These are phyloP conservation scores for Rhododendron ferrugineum DNA, from an alignment of 148 eudicot genomes.

Conservation along the genomic window DNA sequence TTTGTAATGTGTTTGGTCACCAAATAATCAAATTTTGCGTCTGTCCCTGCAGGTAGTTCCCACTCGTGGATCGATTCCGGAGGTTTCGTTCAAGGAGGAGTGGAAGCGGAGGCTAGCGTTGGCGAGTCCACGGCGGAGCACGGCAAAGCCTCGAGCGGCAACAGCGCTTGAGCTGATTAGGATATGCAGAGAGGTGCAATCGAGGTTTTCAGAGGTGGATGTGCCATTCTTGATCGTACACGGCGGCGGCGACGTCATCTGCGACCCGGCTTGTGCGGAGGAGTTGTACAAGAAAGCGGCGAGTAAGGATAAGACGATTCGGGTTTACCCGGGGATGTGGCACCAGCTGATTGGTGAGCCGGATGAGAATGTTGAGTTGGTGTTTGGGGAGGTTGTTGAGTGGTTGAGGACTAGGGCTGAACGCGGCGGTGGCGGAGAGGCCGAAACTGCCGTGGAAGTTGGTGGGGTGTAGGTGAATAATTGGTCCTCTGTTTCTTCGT, in stretches of 20 bases:
- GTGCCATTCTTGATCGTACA: slow-evolving; percentile 69
- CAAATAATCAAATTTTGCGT: neutral
- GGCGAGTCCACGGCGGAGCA: slow-evolving; percentile 62
- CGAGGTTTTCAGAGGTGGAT: slow-evolving; percentile 52
- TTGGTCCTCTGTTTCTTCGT: neutral
- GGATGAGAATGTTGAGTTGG: slow-evolving; percentile 63
- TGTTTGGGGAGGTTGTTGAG: slow-evolving; percentile 73
- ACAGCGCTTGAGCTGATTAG: slow-evolving; percentile 81
- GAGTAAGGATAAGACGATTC: slow-evolving; percentile 76
- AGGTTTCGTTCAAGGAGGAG: slow-evolving; percentile 78
- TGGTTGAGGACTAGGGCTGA: slow-evolving; percentile 71
- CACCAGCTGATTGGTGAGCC: slow-evolving; percentile 89
- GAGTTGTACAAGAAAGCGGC: slow-evolving; percentile 58
- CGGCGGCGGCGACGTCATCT: slow-evolving; percentile 70
- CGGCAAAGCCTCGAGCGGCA: slow-evolving; percentile 74
- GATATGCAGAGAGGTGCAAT: slow-evolving; percentile 70
- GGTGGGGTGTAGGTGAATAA: neutral
- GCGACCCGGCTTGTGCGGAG: slow-evolving; percentile 83
- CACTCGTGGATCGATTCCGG: slow-evolving; percentile 83
- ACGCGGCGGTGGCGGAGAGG: slow-evolving; percentile 16
- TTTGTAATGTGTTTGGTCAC: neutral
- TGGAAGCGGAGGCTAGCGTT: slow-evolving; percentile 87
- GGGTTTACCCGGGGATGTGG: slow-evolving; percentile 84
- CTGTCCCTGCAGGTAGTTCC: slow-evolving; percentile 45
- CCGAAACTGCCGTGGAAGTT: neutral